Evolutionary conservation across 768 basidiomycete genomes (phyloP).

Genomic region (Tulasnella sp.): DNA sequence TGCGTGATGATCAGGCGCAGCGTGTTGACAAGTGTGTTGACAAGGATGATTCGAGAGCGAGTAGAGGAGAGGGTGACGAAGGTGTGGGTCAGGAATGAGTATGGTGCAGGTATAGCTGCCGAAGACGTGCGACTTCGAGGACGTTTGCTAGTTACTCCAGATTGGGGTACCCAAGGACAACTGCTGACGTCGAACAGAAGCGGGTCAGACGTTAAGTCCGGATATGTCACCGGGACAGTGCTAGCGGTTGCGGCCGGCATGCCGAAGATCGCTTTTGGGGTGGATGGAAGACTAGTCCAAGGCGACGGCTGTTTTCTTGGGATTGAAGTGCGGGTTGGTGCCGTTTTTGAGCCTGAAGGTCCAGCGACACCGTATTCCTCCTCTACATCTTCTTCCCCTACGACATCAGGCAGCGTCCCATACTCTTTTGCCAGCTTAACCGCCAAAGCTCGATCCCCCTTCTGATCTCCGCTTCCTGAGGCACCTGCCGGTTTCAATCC

Average conservation of each 20-base stretch:
- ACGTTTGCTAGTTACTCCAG: background rate
- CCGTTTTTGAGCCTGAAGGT: background rate
- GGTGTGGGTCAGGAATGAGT: slow-evolving; percentile 65
- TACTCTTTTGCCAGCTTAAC: background rate
- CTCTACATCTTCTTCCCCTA: background rate
- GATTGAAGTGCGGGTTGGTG: background rate
- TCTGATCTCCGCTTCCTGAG: background rate
- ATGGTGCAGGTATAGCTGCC: slow-evolving; percentile 53
- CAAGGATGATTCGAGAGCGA: slow-evolving; percentile 65
- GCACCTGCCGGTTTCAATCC: background rate
- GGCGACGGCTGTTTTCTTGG: background rate
- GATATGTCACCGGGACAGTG: slow-evolving; percentile 8
- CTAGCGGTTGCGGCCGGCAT: background rate
- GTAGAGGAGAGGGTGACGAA: slow-evolving; percentile 60
- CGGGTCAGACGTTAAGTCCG: slow-evolving; percentile 42
- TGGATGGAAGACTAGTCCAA: background rate
- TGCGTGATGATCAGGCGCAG: slow-evolving; percentile 62
- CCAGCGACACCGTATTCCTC: background rate
- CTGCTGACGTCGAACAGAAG: slow-evolving; percentile 42
- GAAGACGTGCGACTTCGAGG: slow-evolving; percentile 19
- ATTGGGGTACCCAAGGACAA: slow-evolving; percentile 43
- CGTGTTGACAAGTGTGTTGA: slow-evolving; percentile 67
- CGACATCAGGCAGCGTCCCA: background rate
- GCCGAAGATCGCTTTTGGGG: background rate
- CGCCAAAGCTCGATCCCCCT: background rate